phyloP scores from a whole-genome alignment of 2,329 filamentous ascomycete species.

The Ramularia endophylla region DNA sequence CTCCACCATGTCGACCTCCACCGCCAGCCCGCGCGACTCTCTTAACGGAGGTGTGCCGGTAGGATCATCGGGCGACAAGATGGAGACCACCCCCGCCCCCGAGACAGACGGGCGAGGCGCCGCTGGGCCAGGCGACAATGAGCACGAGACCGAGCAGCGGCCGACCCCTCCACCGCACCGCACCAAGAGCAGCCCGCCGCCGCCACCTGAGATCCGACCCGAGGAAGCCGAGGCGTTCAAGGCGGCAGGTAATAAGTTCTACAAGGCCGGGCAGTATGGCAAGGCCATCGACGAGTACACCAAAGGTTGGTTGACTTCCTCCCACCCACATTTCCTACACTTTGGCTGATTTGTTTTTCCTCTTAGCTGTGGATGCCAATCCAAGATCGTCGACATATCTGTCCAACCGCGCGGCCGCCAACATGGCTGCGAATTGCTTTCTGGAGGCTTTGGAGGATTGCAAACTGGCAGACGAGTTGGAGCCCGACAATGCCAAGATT shows the following conservation, averaged over 20 bases:
- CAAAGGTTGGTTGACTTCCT: slow-evolving; percentile 60
- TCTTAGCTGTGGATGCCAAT: slow-evolving; percentile 75
- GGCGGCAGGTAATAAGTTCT: slow-evolving; percentile 88
- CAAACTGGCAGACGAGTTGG: slow-evolving; percentile 71
- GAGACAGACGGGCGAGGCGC: slow-evolving; percentile 42
- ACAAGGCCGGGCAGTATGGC: slow-evolving; percentile 87
- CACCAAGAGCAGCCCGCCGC: slow-evolving; percentile 44
- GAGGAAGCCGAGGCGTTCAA: slow-evolving; percentile 92
- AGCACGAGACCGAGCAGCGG: slow-evolving; percentile 36
- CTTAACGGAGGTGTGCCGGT: slow-evolving; percentile 18
- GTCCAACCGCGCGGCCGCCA: slow-evolving; percentile 90
- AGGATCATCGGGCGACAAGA: slow-evolving; percentile 16
- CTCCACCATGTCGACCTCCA: slow-evolving; percentile 23
- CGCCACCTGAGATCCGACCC: slow-evolving; percentile 33
- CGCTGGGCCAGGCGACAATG: slow-evolving; percentile 37
- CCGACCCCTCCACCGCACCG: slow-evolving; percentile 69
- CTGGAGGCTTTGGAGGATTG: slow-evolving; percentile 80
- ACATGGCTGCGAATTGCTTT: slow-evolving; percentile 81
- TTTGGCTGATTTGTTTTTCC: slow-evolving; percentile 1
- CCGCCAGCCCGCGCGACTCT: slow-evolving; percentile 13
- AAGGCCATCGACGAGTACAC: slow-evolving; percentile 90
- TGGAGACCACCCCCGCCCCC: slow-evolving; percentile 30
- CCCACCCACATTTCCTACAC: slow-evolving; percentile 2
- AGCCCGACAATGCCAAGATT: slow-evolving; percentile 82
- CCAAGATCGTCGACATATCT: slow-evolving; percentile 84